Evolutionary conservation across 345 rosid genomes (phyloP).

Genomic region (Eucalyptus caleyi): DNA sequence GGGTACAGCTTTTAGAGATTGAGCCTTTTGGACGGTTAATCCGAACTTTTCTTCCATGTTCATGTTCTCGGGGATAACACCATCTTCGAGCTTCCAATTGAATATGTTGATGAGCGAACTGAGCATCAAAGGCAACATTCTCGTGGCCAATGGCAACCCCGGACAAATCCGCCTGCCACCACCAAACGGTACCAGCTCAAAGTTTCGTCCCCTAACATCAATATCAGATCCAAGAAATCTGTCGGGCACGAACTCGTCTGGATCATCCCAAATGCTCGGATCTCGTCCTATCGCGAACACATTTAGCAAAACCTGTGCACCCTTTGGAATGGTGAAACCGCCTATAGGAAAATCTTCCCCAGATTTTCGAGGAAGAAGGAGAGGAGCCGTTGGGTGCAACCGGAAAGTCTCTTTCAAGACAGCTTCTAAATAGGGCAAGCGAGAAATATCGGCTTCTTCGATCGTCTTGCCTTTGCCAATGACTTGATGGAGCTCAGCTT

Average conservation of each 20-base stretch:
- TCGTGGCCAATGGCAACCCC: neutral
- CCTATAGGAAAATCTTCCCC: neutral
- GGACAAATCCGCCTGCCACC: neutral
- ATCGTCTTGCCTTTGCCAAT: neutral
- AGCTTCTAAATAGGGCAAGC: neutral
- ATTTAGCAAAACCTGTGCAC: neutral
- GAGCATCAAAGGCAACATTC: neutral
- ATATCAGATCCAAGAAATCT: neutral
- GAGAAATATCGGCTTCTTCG: neutral
- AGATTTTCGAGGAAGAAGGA: neutral
- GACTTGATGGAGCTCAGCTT: neutral
- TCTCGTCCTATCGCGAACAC: neutral
- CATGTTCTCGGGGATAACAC: neutral
- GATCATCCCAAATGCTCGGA: neutral
- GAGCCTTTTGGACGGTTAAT: neutral
- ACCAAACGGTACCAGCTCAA: neutral
- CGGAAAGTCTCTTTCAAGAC: neutral
- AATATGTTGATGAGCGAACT: neutral
- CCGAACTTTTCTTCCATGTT: neutral
- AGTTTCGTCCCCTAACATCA: neutral
- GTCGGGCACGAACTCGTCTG: neutral
- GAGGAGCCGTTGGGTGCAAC: neutral
- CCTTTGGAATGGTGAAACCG: neutral
- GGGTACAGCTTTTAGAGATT: neutral
- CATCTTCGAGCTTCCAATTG: neutral